Base-by-base conservation (phyloP, 495 filamentous ascomycete species). In the Penicillium argentinense region DNA sequence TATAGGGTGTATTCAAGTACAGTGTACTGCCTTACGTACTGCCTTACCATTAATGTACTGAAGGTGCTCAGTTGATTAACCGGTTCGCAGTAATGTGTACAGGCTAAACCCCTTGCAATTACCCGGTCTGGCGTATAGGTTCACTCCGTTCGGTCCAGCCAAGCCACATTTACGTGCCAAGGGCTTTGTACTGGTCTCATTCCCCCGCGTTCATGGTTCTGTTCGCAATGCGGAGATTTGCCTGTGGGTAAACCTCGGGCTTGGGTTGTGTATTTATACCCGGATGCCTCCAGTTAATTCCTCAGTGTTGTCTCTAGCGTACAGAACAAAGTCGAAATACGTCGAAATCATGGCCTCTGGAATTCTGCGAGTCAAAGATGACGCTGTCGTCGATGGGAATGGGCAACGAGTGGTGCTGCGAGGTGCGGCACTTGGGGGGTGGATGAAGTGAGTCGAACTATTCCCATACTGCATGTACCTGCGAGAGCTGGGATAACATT, bases 341-440 rank as follows among this genome's bases (percentile, higher is more conserved):
- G n/a, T n/a, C n/a, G n/a, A n/a, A n/a, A n/a, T n/a, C n/a, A n/a
- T n/a, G 69, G 27, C 62, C 5, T 56, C 61, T 14, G 66, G 62
- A 7, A 66, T 71, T 16, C 69, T 80, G 4, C 67, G 61, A 19
- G 76, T 79, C 6, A 41, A 67, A 19, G 76, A 67, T 8, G 66
- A 69, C 16, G 56, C 63, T 11, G 64, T 81, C 11, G 66, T 80
- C n/a, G 71, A 76, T 30, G 63, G 54, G 5, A 60, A 75, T 61
- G 75, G 72, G 5, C 44, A 71, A 1, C 58, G 51, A 5, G 68
- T 80, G 3, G 64, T 80, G 18, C 68, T 80, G 26, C 73, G 76
- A 24, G 76, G 78, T 18, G 70, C 72, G 5, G 70, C 69, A 23
- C 51, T 75, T 26, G 73, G 73, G 38, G 72, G 74, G 52, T 77